These are phyloP conservation scores for Novymonas esmeraldas DNA, from an alignment of 208 protist genomes.

Conservation along the genomic window DNA sequence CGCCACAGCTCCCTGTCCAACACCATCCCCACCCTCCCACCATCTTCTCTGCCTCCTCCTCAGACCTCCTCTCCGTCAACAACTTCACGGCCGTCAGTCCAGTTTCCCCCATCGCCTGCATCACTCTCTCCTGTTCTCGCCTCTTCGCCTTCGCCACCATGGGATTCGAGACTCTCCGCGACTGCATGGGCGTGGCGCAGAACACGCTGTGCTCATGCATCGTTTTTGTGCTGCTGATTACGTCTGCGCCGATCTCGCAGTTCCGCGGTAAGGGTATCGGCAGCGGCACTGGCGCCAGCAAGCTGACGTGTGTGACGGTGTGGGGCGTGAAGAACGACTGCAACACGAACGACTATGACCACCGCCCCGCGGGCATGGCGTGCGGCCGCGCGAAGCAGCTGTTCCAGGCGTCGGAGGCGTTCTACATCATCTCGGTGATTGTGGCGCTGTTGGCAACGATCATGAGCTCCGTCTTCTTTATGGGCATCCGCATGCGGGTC, in stretches of 20 bases:
- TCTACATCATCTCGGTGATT: conserved; percentile 64
- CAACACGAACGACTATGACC: conserved; percentile 25
- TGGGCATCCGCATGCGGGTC: conserved; percentile 29
- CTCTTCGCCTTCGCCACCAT: conserved; percentile 47
- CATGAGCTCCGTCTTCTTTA: conserved; percentile 36
- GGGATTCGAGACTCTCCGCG: conserved; percentile 50
- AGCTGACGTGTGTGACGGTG: conserved; percentile 50
- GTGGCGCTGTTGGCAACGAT: conserved; percentile 35
- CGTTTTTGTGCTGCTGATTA: conserved; percentile 53
- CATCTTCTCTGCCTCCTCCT: neutral
- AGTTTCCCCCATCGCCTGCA: conserved; percentile 4
- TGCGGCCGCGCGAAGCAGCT: conserved; percentile 34
- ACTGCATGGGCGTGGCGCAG: conserved; percentile 39
- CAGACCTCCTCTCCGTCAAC: neutral
- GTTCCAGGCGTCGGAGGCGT: conserved; percentile 55
- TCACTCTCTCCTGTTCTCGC: neutral
- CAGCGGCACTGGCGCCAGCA: conserved; percentile 13
- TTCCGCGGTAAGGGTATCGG: conserved; percentile 46
- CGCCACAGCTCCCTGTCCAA: neutral
- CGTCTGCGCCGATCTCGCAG: conserved; percentile 56
- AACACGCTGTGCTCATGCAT: conserved; percentile 53
- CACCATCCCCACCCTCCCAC: neutral
- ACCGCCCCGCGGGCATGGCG: conserved; percentile 17
- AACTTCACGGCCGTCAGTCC: too few relatives aligned
- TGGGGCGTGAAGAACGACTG: conserved; percentile 68